A percentile compares a stretch with the other conserved stretches of the same genome.
Conservation (phyloP, 768 basidiomycete species). For the Lactifluus volemus region DNA sequence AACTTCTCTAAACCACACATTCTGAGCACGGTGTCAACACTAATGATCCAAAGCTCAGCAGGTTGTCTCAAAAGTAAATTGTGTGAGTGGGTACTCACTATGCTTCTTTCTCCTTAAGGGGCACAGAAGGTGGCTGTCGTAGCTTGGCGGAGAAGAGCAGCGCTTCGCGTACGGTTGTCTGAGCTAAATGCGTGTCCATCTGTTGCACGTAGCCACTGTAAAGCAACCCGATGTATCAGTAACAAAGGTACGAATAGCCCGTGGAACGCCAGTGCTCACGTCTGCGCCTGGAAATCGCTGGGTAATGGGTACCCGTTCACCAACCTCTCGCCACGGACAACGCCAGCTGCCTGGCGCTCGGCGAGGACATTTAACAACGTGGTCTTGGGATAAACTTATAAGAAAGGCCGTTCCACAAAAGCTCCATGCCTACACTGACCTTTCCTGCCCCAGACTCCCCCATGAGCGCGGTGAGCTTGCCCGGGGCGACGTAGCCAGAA, state of each 20-base stretch:
- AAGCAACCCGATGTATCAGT: not conserved
- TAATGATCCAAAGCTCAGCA: constrained; percentile 14
- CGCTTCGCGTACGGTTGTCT: constrained; percentile 73
- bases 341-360: constrained; percentile 30
- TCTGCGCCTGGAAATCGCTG: constrained; percentile 47
- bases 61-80: not conserved
- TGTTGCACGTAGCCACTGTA: constrained; percentile 79
- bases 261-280: constrained; percentile 28
- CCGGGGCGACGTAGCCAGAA: constrained; percentile 74
- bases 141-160: constrained; percentile 71
- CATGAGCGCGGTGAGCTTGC: constrained; percentile 73
- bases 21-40: constrained; percentile 46
- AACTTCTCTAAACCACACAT: constrained; percentile 58
- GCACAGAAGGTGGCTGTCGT: constrained; percentile 60
- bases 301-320: constrained; percentile 39
- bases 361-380: constrained; percentile 44
- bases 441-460: constrained; percentile 49
- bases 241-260: constrained; percentile 30
- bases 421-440: constrained; percentile 19
- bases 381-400: constrained; percentile 26
- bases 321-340: constrained; percentile 35
- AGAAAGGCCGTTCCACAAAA: not conserved
- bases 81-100: constrained; percentile 42
- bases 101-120: constrained; percentile 62
- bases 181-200: constrained; percentile 69